Conservation (phyloP, 805 yeast species). For the Candida koratica region DNA sequence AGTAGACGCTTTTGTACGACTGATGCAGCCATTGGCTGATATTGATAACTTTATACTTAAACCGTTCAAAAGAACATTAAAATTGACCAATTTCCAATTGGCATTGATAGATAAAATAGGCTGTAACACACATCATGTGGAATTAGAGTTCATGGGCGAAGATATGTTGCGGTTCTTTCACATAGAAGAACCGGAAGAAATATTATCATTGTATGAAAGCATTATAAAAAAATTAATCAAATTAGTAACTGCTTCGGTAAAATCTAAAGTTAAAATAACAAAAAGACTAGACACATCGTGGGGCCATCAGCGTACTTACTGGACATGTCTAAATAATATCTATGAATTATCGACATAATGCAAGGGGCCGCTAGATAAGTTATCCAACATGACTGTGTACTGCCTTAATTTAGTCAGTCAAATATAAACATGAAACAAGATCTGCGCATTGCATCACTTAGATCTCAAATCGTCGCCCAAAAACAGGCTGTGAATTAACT, state of each 20-base stretch:
- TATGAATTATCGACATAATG: constrained; percentile 4
- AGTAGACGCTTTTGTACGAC: constrained; percentile 16
- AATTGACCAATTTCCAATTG: constrained; percentile 23
- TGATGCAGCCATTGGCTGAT: constrained; percentile 17
- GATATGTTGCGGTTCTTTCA: constrained; percentile 27
- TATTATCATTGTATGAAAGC: not conserved
- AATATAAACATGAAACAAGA: no score
- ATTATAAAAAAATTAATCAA: not conserved
- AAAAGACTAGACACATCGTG: not conserved
- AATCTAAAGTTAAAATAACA: not conserved
- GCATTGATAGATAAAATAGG: constrained; percentile 14
- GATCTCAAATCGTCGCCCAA: no score
- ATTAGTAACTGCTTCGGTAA: not conserved
- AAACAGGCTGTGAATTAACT: no score
- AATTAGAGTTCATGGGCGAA: constrained; percentile 21
- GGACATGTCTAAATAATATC: constrained; percentile 6
- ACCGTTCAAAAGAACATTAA: constrained; percentile 28
- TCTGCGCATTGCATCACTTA: no score
- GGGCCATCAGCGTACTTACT: constrained; percentile 1
- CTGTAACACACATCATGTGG: constrained; percentile 6
- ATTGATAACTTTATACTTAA: constrained; percentile 22
- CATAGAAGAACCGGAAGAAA: constrained; percentile 15
- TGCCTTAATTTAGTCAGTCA: no score
- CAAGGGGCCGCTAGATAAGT: no score
- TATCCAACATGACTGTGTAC: no score